phyloP scores from a whole-genome alignment of 768 basidiomycete species.

The Russula vinacea region DNA sequence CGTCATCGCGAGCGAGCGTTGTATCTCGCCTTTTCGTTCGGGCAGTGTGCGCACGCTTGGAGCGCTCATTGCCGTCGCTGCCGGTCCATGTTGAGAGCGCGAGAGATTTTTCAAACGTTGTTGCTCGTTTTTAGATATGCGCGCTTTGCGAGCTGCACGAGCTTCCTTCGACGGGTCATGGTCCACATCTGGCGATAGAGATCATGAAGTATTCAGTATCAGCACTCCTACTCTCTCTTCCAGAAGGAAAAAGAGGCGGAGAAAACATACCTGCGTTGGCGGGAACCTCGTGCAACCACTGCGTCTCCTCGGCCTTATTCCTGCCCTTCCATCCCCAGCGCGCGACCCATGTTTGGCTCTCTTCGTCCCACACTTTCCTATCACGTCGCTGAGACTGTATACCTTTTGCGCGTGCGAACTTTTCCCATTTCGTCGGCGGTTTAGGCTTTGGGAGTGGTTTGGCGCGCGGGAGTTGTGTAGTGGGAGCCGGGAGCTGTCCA shows the following conservation, averaged over 20 bases:
- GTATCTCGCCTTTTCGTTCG: constrained; percentile 68
- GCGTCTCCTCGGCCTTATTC: constrained; percentile 80
- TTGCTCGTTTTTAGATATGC: constrained; percentile 80
- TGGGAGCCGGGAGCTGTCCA: constrained; percentile 74
- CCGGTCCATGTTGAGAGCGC: constrained; percentile 44
- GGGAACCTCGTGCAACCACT: constrained; percentile 93
- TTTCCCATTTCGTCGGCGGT: constrained; percentile 93
- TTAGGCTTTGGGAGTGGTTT: constrained; percentile 94
- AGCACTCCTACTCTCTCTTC: not conserved
- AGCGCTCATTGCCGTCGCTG: constrained; percentile 1
- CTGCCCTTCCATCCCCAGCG: constrained; percentile 89
- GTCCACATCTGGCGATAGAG: constrained; percentile 56
- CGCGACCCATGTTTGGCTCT: constrained; percentile 87
- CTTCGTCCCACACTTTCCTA: constrained; percentile 89
- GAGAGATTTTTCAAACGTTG: constrained; percentile 71
- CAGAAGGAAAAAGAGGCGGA: not conserved
- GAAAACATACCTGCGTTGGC: constrained; percentile 68
- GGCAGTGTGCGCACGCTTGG: constrained; percentile 35
- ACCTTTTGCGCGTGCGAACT: constrained; percentile 91
- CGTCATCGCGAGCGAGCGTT: constrained; percentile 69
- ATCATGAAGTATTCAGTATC: not conserved
- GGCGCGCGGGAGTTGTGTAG: constrained; percentile 76
- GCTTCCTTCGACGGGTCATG: constrained; percentile 75
- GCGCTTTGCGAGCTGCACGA: constrained; percentile 72
- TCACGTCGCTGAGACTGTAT: constrained; percentile 79